Evolutionary conservation across 164 flowering plant species (phyloP), one percentile per base, ranked within the genome.

Genomic region (Santalum album): DNA sequence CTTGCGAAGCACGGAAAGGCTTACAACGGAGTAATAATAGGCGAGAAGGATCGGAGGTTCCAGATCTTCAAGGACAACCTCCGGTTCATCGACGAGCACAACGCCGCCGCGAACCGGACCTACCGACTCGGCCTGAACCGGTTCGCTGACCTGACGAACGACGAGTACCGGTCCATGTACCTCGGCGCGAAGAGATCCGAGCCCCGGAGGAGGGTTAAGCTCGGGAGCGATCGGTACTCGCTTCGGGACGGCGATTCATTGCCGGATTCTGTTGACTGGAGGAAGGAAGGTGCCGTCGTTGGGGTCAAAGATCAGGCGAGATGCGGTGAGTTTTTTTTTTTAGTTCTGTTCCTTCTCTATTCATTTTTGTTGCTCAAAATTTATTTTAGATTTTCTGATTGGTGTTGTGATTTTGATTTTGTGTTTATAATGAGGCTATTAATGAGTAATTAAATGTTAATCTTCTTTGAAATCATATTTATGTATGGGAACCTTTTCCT

Each of bases 21-120:
- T 11, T 73, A 70, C 66, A 76, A 76, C 21, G 77, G 67, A 1
- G n/a, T n/a, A n/a, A n/a, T n/a, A n/a, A 7, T 76, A 4, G 73
- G 75, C 0, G 77, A 76, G 68, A 73, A 68, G 65, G 73, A 73
- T 32, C n/a, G 22, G 61, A 61, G 80, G 14, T 76, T 70, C 27
- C 61, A 63, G 73, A 62, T 73, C 12, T 76, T 76, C 24, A 76
- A 76, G 78, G 75, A 76, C 26, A 76, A 76, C 49, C 55, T 70
- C 32, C 54, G 52, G 60, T 76, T 73, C 40, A 45, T 76, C 20
- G 69, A 68, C 38, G 73, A 71, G 43, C 77, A 76, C 21, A 76
- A 76, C 65, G 35, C 64, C 17, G 61, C 17, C 6, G 55, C 11
- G 32, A 45, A 50, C 51, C 60, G 58, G 61, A 54, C 65, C 1